These are phyloP conservation scores for Pestalotiopsis sp. DNA, from an alignment of 2,329 filamentous ascomycete species.

Conservation along the genomic window DNA sequence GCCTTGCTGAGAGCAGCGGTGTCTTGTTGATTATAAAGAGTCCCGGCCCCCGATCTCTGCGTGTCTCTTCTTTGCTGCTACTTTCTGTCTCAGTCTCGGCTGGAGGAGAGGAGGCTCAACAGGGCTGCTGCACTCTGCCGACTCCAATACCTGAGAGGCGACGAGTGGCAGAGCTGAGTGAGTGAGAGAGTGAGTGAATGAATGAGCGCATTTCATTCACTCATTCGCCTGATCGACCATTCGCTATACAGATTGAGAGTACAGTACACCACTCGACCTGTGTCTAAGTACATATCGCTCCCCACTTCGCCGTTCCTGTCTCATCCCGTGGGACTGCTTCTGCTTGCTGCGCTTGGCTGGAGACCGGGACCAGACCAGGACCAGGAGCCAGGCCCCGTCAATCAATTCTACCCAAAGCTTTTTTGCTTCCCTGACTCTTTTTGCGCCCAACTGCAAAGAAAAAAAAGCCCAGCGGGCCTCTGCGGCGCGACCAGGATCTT, in stretches of 20 bases:
- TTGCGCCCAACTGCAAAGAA: slow-evolving; percentile 15
- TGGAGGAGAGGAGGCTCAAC: slow-evolving; percentile 12
- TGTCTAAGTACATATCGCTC: slow-evolving; percentile 12
- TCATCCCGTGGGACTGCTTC: not conserved
- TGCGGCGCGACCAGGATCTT: slow-evolving; percentile 15
- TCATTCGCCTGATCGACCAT: slow-evolving; percentile 1
- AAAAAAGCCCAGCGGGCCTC: slow-evolving; percentile 7
- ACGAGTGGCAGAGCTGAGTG: not conserved
- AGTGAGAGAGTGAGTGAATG: not conserved
- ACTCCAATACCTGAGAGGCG: not conserved
- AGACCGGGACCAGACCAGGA: not conserved
- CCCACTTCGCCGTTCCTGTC: not conserved
- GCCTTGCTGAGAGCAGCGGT: not conserved
- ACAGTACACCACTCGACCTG: not conserved
- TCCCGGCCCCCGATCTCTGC: not conserved
- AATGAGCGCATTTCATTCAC: too few species aligned
- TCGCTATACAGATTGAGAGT: not conserved
- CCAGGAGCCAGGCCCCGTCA: not conserved
- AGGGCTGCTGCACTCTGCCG: slow-evolving; percentile 12
- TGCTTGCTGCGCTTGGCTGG: not conserved
- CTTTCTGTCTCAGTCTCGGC: slow-evolving; percentile 5
- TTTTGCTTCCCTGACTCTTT: not conserved
- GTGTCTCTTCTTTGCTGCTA: not conserved
- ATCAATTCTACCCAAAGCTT: slow-evolving; percentile 5
- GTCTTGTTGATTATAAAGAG: slow-evolving; percentile 1